Evolutionary conservation across 805 yeast genomes (phyloP), one percentile per base, ranked within the genome.

Genomic region (Teunomyces lycoperdinae): DNA sequence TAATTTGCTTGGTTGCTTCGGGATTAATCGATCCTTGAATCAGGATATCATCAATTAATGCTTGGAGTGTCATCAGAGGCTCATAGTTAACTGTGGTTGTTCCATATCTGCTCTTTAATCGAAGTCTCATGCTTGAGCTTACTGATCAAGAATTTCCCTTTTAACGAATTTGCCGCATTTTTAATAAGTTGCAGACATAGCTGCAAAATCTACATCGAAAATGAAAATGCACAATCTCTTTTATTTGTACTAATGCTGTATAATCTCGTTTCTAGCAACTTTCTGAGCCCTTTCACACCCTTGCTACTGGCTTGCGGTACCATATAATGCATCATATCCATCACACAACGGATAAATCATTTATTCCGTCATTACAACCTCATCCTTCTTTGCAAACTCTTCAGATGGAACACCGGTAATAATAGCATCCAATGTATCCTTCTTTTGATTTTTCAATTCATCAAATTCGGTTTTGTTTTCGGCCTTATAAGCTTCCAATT

Each of bases 381-480:
- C 34, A 14, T 16, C 45, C 13, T 47, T 17, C 14, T 34, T 14
- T 17, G 35, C 39, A 44, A 49, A 49, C 14, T 41, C 47, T 34
- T 45, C 52, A 27, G 49, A 46, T n/a, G 52, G 52, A 35, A 49
- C 34, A 3, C 52, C 52, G 17, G 52, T 49, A 20, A 49, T 46
- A 10, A 49, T 32, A 14, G 69, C 67, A 53, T 72, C 77, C 59
- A 73, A 63, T 10, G 61, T 64, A 38, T 67, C 73, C 49, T 71
- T 73, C 57, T 62, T 65, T 51, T 69, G 71, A 52, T 62, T 62
- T 42, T 57, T 60, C 45, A 69, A 50, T 11, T 57, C 58, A 17
- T 70, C 73, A 41, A 63, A 61, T 46, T 74, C 78, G 14, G 76
- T 74, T 47, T 81, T 82, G 43, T 76, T 69, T 29, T 73, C 68